phyloP scores from a whole-genome alignment of 2,329 filamentous ascomycete species.

The Penicillium sp. region DNA sequence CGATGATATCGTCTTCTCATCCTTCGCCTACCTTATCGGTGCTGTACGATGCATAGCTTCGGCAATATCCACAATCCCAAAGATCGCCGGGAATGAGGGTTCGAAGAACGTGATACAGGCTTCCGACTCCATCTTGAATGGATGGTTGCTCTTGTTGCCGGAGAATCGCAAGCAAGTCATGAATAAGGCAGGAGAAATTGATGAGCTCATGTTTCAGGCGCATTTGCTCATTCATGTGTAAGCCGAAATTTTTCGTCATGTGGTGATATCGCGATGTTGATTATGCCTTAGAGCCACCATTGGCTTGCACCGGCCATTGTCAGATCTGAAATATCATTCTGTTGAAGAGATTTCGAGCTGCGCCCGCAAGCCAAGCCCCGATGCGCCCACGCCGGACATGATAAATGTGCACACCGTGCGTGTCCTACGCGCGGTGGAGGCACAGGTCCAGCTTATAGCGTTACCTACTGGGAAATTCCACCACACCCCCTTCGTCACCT shows the following conservation, averaged over 20 bases:
- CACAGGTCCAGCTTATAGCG: conserved; percentile 48
- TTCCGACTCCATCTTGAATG: conserved; percentile 47
- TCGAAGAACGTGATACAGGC: conserved; percentile 41
- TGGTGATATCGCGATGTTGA: too few relatives aligned
- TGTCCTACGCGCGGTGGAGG: conserved; percentile 47
- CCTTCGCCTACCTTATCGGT: conserved; percentile 44
- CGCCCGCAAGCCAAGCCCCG: conserved; percentile 27
- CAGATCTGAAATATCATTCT: conserved; percentile 47
- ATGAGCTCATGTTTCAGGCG: conserved; percentile 79
- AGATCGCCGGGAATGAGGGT: conserved; percentile 9
- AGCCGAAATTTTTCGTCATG: background rate
- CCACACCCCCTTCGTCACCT: conserved; percentile 51
- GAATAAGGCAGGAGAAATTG: conserved; percentile 34
- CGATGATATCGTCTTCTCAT: conserved; percentile 36
- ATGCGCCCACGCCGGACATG: conserved; percentile 28
- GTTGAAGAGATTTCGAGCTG: conserved; percentile 51
- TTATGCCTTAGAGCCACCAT: background rate
- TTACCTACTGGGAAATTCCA: conserved; percentile 43
- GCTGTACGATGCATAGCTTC: conserved; percentile 33
- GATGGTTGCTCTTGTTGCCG: conserved; percentile 49
- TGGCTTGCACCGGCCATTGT: conserved; percentile 41
- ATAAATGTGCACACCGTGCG: conserved; percentile 51
- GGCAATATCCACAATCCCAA: conserved; percentile 33
- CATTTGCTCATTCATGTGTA: conserved; percentile 69
- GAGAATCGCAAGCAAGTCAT: conserved; percentile 42